Base-by-base conservation (phyloP, 2,329 filamentous ascomycete species). In the Aspergillus puulaauensis region DNA sequence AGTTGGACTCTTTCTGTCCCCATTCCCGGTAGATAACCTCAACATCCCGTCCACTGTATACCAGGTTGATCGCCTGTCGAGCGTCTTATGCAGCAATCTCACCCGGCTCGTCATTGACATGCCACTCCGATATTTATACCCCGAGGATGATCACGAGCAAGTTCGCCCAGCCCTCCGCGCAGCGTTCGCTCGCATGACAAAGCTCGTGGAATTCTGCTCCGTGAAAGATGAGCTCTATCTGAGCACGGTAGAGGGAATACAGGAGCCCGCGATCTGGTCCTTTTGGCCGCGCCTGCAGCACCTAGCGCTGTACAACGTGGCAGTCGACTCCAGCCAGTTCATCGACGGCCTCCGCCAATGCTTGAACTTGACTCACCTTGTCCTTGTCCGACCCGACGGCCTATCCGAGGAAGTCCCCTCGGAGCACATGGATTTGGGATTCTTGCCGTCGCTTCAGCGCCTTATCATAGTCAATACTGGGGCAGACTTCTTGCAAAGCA, bases 191-290 rank as follows among this genome's bases (percentile, higher is more conserved):
- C 61, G 61, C 19, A 39, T 63, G 44, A 56, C 43, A 27, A 39
- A 43, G n/a, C 27, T 63, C 15, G 57, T 58, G 23, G 57, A 60
- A 24, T 60, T 63, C 23, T 58, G 55, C 41, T 63, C 59, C 11
- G 51, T 58, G 3, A 23, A 51, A 9, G 59, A 61, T 31, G 59
- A 61, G 35, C 55, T 63, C 9, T 57, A 54, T n/a, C 51, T 58
- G 3, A 52, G 47, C 27, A 61, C 57, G 2, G 35, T 37, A 14
- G 46, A 52, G 14, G 58, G 45, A 3, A 44, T 17, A 2, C 37
- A 41, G 17, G 57, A 61, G 17, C 61, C 57, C 9, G 44, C 52
- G n/a, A 47, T 61, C 14, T 60, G 57, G 57, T 53, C 61, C 14
- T 50, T 55, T 3, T 63, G 61, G 61, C 57, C 59, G 17, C 49